phyloP scores from a whole-genome alignment of 1,284 basidiomycete genomes.

The Gomphus bonarii region DNA sequence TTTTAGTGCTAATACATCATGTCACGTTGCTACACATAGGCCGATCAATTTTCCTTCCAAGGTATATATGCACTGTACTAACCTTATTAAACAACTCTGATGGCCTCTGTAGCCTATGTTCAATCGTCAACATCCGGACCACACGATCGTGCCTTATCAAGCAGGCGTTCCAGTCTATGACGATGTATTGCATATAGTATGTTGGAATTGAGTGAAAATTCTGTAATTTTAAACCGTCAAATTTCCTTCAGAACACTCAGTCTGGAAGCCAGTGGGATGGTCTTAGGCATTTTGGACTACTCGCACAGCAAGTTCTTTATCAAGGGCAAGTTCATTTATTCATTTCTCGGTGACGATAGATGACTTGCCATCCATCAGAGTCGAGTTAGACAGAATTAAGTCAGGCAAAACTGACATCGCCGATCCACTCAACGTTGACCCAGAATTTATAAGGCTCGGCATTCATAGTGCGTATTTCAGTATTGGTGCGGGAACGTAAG shows the following conservation, averaged over 20 bases:
- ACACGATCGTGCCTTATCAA: conserved; percentile 28
- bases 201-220: conserved; percentile 15
- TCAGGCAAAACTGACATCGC: conserved; percentile 19
- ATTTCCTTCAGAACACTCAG: conserved; percentile 49
- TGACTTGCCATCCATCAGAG: conserved; percentile 27
- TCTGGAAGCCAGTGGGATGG: conserved; percentile 73
- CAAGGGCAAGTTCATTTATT: not conserved
- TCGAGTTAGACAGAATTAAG: conserved; percentile 14
- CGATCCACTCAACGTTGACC: conserved; percentile 42
- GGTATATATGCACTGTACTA: conserved; percentile 23
- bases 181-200: conserved; percentile 56
- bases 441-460: conserved; percentile 40
- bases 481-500: too few species aligned
- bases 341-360: conserved; percentile 17
- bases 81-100: not conserved
- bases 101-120: conserved; percentile 40
- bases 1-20: not conserved
- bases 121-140: conserved; percentile 40
- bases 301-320: conserved; percentile 38
- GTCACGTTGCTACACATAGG: conserved; percentile 25
- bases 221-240: not conserved
- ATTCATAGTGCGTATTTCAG: conserved; percentile 46
- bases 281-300: conserved; percentile 48
- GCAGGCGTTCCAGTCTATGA: conserved; percentile 30
- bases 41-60: conserved; percentile 58